Base-by-base conservation (phyloP, 2,329 filamentous ascomycete genomes). In the Claviceps digitariae region DNA sequence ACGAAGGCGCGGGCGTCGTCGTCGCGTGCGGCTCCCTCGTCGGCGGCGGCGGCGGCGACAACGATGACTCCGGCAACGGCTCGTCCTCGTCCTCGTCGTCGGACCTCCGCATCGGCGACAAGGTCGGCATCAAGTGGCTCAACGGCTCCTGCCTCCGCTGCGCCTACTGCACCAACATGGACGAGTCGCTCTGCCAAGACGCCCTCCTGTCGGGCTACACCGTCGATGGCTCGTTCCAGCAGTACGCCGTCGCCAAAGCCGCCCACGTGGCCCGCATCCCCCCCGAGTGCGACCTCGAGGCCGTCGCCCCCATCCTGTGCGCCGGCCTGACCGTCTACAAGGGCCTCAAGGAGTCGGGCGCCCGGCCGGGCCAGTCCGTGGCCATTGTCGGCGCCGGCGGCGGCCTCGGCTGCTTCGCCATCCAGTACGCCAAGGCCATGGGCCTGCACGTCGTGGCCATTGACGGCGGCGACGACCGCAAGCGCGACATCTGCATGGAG, bases 381-480 rank as follows among this genome's bases (percentile, higher is more conserved):
- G 90, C 87, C 59, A 84, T 95, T 58, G 87, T 94, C 57, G 90
- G 90, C 64, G 89, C 88, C 29, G 88, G 88, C 58, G 88, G 89
- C 68, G 87, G 88, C 62, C 78, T 95, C 54, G 89, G 88, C 31
- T 83, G 78, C 55, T 59, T 94, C 58, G 89, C 88, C 23, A 75
- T 86, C 61, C 90, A 95, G 72, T 95, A 95, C 70, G 89, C 87
- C 52, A 87, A 84, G 69, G 90, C 90, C 44, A 95, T 96, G 90
- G 89, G 90, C 55, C 73, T 95, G 51, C 76, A 83, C 58, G 74
- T 82, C 59, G 83, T 95, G 63, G 89, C 84, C 61, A 90, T 96
- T 60, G 90, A 95, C 63, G 81, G 79, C 50, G 90, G 90, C 50
- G 80, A 82, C 2, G 89, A 93, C 81, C 76, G 72, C 81, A 76